phyloP scores from a whole-genome alignment of 1,139 yeast species.

The Pichia sp. region DNA sequence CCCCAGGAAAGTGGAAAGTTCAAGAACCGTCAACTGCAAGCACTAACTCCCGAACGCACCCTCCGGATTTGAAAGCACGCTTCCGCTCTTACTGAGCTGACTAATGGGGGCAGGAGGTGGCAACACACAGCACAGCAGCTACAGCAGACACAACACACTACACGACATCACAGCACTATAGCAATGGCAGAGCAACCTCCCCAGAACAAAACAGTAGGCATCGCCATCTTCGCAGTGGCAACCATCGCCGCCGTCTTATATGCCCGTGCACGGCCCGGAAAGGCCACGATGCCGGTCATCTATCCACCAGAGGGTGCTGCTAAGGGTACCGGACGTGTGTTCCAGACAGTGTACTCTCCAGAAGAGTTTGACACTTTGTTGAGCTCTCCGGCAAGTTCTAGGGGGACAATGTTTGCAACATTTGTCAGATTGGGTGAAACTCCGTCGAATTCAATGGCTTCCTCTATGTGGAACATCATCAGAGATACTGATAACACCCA shows the following conservation, averaged over 20 bases:
- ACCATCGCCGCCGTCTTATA: slow-evolving; percentile 6
- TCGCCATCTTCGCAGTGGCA: slow-evolving; percentile 11
- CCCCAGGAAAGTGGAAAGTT: too few species aligned
- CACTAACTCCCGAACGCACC: too few species aligned
- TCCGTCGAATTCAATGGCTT: slow-evolving; percentile 55
- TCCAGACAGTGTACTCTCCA: slow-evolving; percentile 14
- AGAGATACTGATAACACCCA: slow-evolving; percentile 53
- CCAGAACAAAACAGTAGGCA: slow-evolving; percentile 5
- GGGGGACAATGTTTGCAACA: slow-evolving; percentile 29
- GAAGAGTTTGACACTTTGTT: slow-evolving; percentile 11
- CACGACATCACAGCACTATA: too few species aligned
- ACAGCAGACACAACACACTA: too few species aligned
- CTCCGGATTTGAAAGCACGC: too few species aligned
- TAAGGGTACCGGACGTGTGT: slow-evolving; percentile 8
- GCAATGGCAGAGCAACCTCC: background rate
- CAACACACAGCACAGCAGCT: too few species aligned
- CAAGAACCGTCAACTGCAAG: too few species aligned
- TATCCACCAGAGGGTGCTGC: slow-evolving; percentile 4
- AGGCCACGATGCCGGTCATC: slow-evolving; percentile 9
- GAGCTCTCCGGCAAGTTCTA: slow-evolving; percentile 7
- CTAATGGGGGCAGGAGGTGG: too few species aligned
- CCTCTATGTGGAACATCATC: slow-evolving; percentile 49
- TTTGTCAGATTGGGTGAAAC: slow-evolving; percentile 67
- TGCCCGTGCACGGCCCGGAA: slow-evolving; percentile 8
- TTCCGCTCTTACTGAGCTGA: too few species aligned